Conservation (phyloP, 768 basidiomycete genomes). For the Dentipellis fragilis region DNA sequence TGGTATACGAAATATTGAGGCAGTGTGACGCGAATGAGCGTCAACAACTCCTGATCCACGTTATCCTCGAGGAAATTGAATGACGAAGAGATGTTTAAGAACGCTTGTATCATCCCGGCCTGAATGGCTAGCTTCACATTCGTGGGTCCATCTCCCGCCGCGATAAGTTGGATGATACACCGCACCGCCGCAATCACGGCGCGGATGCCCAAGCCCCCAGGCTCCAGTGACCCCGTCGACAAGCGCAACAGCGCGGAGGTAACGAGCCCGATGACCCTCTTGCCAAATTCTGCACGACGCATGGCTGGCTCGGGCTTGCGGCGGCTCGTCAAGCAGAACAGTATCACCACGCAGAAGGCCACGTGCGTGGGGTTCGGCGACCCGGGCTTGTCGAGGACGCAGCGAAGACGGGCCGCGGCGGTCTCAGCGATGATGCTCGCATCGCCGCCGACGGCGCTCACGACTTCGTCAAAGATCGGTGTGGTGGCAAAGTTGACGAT, state of each 20-base stretch:
- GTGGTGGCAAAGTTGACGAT: constrained; percentile 16
- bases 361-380: constrained; percentile 13
- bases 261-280: constrained; percentile 20
- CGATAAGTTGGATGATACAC: constrained; percentile 25
- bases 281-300: constrained; percentile 23
- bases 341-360: constrained; percentile 22
- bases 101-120: constrained; percentile 23
- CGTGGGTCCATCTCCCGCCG: constrained; percentile 28
- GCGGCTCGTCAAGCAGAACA: constrained; percentile 22
- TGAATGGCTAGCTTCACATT: constrained; percentile 25
- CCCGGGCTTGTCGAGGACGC: constrained; percentile 13
- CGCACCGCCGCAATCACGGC: constrained; percentile 21
- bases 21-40: too few species aligned
- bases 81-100: constrained; percentile 19
- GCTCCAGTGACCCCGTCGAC: constrained; percentile 11
- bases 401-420: constrained; percentile 19
- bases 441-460: constrained; percentile 20
- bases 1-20: too few species aligned
- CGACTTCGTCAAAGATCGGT: constrained; percentile 20
- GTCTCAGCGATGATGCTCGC: constrained; percentile 21
- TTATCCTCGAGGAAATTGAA: constrained; percentile 17
- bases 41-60: too few species aligned
- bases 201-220: constrained; percentile 12
- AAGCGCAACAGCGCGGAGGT: constrained; percentile 23
- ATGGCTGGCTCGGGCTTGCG: constrained; percentile 17